phyloP scores from a whole-genome alignment of 176 grass and related monocot species.

The Themeda triandra region DNA sequence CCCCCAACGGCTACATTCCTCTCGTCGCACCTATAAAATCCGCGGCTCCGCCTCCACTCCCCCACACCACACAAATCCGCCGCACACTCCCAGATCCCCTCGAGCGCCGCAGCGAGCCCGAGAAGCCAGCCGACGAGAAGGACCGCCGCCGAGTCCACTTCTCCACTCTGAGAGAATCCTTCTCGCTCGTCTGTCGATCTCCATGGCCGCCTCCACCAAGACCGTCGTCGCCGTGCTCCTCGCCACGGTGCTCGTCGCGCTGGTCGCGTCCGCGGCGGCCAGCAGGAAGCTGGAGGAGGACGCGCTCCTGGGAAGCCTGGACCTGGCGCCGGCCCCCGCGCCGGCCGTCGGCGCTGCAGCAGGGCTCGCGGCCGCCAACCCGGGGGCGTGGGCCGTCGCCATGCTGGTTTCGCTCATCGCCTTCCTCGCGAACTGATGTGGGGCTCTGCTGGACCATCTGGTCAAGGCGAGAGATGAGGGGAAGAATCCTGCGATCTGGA shows the following conservation, averaged over 20 bases:
- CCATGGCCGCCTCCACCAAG: slow-evolving; percentile 52
- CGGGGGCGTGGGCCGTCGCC: slow-evolving; percentile 49
- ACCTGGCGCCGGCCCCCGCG: slow-evolving; percentile 43
- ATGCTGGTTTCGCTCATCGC: slow-evolving; percentile 42
- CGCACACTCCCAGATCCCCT: not conserved
- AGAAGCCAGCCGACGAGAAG: no score
- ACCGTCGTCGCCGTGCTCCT: slow-evolving; percentile 25
- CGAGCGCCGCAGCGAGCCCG: not conserved
- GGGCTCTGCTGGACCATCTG: not conserved
- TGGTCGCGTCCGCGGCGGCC: slow-evolving; percentile 10
- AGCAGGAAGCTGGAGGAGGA: slow-evolving; percentile 17
- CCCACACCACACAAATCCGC: not conserved
- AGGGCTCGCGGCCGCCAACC: slow-evolving; percentile 19
- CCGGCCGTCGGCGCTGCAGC: slow-evolving; percentile 18
- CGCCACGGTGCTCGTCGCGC: slow-evolving; percentile 15
- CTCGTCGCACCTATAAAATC: slow-evolving; percentile 43
- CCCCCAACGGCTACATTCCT: slow-evolving; percentile 52
- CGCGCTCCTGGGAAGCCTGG: slow-evolving; percentile 33
- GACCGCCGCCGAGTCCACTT: no score
- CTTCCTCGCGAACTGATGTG: slow-evolving; percentile 43
- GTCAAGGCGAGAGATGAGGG: not conserved
- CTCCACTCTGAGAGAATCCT: no score
- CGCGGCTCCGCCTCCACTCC: not conserved
- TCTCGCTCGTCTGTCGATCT: slow-evolving; percentile 2
- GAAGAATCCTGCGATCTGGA: slow-evolving; percentile 34